Base-by-base conservation (phyloP, 768 basidiomycete genomes). In the Saitozyma sp. region DNA sequence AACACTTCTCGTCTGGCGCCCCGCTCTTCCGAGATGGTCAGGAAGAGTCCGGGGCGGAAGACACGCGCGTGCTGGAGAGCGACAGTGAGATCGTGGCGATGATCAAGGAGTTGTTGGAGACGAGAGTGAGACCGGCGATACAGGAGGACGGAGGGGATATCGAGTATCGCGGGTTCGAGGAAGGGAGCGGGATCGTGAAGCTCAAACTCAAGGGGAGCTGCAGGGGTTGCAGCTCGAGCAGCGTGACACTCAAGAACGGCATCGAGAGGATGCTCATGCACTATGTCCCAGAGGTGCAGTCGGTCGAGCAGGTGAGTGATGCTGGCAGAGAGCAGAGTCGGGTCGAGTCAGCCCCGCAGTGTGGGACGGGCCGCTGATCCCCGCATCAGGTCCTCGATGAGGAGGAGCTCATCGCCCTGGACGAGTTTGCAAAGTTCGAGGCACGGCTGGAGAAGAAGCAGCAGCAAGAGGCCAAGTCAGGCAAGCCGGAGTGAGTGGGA, bases 221-320 rank as follows among this genome's bases (percentile, higher is more conserved):
- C 80, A 83, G 96, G 77, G 96, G 96, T 13, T 98, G 96, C 78
- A 87, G 87, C 66, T 92, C 91, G 40, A 94, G 91, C 77, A 87
- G 91, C 7, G 94, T 98, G 41, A 99, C 96, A 14, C 82, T 99
- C 60, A 99, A 98, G 84, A 87, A 86, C 64, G 96, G 96, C 9
- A 97, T 99, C 57, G 96, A 99, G 81, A 84, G 96, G 66, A 98
- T 99, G 96, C 82, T 99, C 71, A 93, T 92, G 92, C 95, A 98
- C 81, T 98, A 98, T 75, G 92, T 99, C 58, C 95, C 95, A 1
- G 79, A 80, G 54, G 79, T 80, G 20, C 66, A 79, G 59, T 50
- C 66, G 8, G 79, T 80, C 5, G 78, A 80, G 62, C 79, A 79
- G 79, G 79, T 80, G 38, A 68, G 80, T 69, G 7, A 8, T 41